These are phyloP conservation scores for Rubus parviflorus DNA, from an alignment of 306 rosid species.

Conservation along the genomic window DNA sequence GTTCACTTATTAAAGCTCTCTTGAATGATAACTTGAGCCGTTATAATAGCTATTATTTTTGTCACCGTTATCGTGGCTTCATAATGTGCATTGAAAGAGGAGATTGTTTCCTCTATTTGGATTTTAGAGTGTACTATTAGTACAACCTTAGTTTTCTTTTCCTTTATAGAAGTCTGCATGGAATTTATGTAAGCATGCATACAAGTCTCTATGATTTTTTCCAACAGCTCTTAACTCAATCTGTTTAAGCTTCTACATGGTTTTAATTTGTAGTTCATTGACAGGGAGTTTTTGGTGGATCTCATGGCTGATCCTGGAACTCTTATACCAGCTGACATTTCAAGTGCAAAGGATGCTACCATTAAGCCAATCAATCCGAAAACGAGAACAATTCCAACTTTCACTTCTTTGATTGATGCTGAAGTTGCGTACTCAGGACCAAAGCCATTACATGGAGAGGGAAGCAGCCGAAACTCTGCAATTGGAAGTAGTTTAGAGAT, in stretches of 20 bases:
- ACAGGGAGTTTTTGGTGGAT: conserved; percentile 99
- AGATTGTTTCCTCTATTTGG: neutral
- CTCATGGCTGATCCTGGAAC: conserved; percentile 99
- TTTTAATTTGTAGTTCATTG: conserved; percentile 40
- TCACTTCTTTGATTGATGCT: conserved; percentile 47
- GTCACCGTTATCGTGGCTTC: neutral
- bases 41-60: neutral
- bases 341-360: conserved; percentile 55
- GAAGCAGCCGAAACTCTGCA: conserved; percentile 63
- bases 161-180: neutral
- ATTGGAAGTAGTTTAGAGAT: conserved; percentile 35
- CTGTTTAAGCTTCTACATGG: conserved; percentile 16
- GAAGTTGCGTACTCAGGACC: conserved; percentile 52
- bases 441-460: conserved; percentile 61
- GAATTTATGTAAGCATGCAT: neutral
- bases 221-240: neutral
- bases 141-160: neutral
- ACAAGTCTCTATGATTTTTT: neutral
- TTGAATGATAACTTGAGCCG: neutral
- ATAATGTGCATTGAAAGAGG: neutral
- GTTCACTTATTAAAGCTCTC: neutral
- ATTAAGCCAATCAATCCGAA: conserved; percentile 60
- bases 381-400: conserved; percentile 41
- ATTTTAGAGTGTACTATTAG: neutral
- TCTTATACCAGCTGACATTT: conserved; percentile 81